Conservation (phyloP, 352 stramenopile genomes). For the Globisporangium cederbergense region DNA sequence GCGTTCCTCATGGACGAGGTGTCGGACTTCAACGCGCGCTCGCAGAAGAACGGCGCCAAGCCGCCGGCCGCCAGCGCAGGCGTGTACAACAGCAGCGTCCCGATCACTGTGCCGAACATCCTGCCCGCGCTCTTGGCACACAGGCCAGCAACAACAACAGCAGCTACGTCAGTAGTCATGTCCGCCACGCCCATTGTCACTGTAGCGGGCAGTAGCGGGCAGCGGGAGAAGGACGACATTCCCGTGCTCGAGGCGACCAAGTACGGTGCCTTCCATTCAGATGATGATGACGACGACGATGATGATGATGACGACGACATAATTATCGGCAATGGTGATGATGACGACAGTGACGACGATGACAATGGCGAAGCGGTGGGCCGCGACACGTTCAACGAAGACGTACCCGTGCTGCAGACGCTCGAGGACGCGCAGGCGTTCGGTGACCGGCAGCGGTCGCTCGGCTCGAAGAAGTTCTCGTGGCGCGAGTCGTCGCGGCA, state of each 20-base stretch:
- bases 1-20: slow-evolving; percentile 59
- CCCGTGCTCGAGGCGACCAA: slow-evolving; percentile 55
- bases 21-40: slow-evolving; percentile 23
- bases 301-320: slow-evolving; percentile 18
- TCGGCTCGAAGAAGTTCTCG: slow-evolving; percentile 49
- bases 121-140: slow-evolving; percentile 1
- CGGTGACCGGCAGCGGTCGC: slow-evolving; percentile 12
- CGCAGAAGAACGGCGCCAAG: slow-evolving; percentile 18
- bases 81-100: slow-evolving; percentile 5
- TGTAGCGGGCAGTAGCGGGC: slow-evolving; percentile 5
- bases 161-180: neutral
- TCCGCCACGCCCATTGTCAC: slow-evolving; percentile 1
- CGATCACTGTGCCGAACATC: slow-evolving; percentile 5
- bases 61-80: slow-evolving; percentile 19
- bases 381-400: slow-evolving; percentile 38
- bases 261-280: slow-evolving; percentile 29
- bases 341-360: slow-evolving; percentile 23
- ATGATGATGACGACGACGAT: slow-evolving; percentile 30
- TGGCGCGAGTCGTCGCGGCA: slow-evolving; percentile 35
- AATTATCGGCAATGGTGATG: neutral
- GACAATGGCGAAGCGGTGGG: slow-evolving; percentile 28
- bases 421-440: slow-evolving; percentile 44
- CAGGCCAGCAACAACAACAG: slow-evolving; percentile 6
- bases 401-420: slow-evolving; percentile 69
- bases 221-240: slow-evolving; percentile 47